Conservation (phyloP, 768 basidiomycete species). For the Royoungia palumana region DNA sequence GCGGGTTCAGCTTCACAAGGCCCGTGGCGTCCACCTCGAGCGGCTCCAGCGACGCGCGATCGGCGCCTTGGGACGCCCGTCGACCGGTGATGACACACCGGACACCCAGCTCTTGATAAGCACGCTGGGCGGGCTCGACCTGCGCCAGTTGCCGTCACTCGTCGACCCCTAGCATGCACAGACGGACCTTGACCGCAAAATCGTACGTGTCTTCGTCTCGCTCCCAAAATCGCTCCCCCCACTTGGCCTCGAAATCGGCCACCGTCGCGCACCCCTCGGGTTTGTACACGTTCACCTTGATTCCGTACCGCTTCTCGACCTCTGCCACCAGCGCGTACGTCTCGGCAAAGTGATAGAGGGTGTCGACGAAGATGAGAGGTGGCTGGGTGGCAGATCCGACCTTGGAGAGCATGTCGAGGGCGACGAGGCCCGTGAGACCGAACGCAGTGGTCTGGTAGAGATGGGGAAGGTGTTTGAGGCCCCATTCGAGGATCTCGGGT, state of each 20-base stretch:
- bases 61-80: conserved; percentile 90
- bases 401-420: conserved; percentile 92
- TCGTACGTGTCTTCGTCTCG: conserved; percentile 86
- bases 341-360: conserved; percentile 92
- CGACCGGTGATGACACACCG: conserved; percentile 93
- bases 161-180: not conserved
- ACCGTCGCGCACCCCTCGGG: conserved; percentile 68
- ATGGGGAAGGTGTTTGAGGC: conserved; percentile 68
- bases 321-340: conserved; percentile 86
- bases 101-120: conserved; percentile 76
- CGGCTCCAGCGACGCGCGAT: conserved; percentile 75
- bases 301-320: conserved; percentile 73
- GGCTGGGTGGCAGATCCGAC: conserved; percentile 57
- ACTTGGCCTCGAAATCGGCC: conserved; percentile 72
- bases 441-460: conserved; percentile 96
- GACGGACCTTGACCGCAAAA: conserved; percentile 80
- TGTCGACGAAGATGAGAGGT: conserved; percentile 94
- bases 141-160: conserved; percentile 24
- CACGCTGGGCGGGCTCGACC: conserved; percentile 92
- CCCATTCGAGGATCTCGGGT: conserved; percentile 86
- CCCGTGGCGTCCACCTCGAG: conserved; percentile 90
- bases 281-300: conserved; percentile 71
- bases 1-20: conserved; percentile 89
- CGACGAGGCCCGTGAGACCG: conserved; percentile 90
- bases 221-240: conserved; percentile 86